Conservation (phyloP, 2,329 filamentous ascomycete species). For the Drechmeria coniospora region DNA sequence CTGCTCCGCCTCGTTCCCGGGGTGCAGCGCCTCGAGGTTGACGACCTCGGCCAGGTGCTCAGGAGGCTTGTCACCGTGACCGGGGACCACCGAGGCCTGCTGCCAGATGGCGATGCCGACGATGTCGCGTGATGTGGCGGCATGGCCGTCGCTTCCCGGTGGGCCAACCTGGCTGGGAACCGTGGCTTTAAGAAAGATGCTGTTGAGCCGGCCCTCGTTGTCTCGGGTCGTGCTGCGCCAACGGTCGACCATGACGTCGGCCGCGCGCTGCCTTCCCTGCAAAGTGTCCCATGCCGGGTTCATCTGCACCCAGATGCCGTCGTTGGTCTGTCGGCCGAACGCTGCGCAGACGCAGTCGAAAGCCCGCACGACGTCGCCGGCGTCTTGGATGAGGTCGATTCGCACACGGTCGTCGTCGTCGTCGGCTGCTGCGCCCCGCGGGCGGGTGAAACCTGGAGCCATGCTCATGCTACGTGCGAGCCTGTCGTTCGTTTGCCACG, state of each 20-base stretch:
- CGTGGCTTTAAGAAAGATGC: slow-evolving; percentile 38
- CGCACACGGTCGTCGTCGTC: too few species aligned
- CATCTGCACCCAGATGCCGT: slow-evolving; percentile 33
- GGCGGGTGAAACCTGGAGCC: too few species aligned
- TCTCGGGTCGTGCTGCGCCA: slow-evolving; percentile 24
- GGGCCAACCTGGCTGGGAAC: slow-evolving; percentile 21
- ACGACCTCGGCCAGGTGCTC: slow-evolving; percentile 15
- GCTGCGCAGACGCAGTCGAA: slow-evolving; percentile 13
- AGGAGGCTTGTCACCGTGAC: slow-evolving; percentile 26
- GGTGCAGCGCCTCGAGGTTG: slow-evolving; percentile 22
- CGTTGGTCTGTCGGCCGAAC: slow-evolving; percentile 35
- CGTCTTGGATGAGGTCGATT: slow-evolving; percentile 14
- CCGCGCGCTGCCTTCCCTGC: slow-evolving; percentile 21
- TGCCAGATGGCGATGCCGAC: slow-evolving; percentile 40
- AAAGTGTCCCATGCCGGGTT: slow-evolving; percentile 40
- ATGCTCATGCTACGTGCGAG: too few species aligned
- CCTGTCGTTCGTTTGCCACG: too few species aligned
- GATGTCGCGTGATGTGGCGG: slow-evolving; percentile 13
- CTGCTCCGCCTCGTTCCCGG: slow-evolving; percentile 26
- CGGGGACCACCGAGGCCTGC: slow-evolving; percentile 32
- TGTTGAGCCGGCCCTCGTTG: slow-evolving; percentile 29
- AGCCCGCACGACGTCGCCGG: slow-evolving; percentile 11
- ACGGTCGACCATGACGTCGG: slow-evolving; percentile 22
- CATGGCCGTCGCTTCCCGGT: background rate
- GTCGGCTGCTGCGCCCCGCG: too few species aligned